Evolutionary conservation across 768 basidiomycete species (phyloP).

Genomic region (Cystofilobasidium capitatum): DNA sequence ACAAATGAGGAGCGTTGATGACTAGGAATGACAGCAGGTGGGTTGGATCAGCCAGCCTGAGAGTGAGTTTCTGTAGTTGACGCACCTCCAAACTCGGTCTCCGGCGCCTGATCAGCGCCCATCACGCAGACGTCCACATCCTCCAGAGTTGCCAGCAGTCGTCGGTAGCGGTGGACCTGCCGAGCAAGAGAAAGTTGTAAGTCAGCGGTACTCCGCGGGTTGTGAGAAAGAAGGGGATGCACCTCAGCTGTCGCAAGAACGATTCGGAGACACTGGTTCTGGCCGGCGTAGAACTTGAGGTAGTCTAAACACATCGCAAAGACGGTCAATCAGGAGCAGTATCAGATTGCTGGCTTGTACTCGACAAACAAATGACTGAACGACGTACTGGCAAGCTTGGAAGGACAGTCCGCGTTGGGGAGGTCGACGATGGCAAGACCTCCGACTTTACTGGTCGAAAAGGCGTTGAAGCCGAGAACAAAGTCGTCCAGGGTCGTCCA

Average conservation of each 20-base stretch:
- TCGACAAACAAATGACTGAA: background rate
- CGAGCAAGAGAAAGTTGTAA: too few relatives aligned
- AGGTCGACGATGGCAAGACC: background rate
- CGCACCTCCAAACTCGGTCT: background rate
- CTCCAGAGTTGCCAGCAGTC: background rate
- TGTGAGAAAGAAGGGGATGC: background rate
- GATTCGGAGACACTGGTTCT: background rate
- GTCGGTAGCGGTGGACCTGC: background rate
- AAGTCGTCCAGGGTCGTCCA: conserved; percentile 5
- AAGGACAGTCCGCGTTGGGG: background rate
- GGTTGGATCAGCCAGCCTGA: background rate
- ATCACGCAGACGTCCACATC: background rate
- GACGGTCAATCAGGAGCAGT: background rate
- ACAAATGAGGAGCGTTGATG: background rate
- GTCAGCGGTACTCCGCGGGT: too few relatives aligned
- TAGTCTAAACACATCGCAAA: background rate
- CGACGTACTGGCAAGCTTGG: background rate
- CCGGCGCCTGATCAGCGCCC: background rate
- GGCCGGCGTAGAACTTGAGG: background rate
- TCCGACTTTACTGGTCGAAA: background rate
- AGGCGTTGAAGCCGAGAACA: conserved; percentile 1
- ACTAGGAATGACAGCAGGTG: background rate
- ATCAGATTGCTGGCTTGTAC: background rate
- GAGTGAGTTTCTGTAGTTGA: too few relatives aligned
- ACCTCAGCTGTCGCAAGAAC: background rate